phyloP scores from a whole-genome alignment of 345 rosid species.

The Dovyalis caffra region DNA sequence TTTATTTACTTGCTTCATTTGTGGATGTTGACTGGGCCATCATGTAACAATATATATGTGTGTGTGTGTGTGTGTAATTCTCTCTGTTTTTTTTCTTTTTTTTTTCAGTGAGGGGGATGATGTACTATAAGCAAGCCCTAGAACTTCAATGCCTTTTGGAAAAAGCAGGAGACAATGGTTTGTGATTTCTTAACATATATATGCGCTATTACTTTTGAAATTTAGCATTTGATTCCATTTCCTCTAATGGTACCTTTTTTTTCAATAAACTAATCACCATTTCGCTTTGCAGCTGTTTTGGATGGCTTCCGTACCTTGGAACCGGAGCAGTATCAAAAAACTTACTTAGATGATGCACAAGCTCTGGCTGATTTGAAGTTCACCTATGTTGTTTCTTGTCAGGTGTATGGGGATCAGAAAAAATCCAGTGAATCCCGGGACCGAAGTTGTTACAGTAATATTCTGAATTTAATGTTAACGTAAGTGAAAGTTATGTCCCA shows the following conservation, averaged over 20 bases:
- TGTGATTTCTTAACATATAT: slow-evolving; percentile 28
- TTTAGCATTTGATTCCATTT: slow-evolving; percentile 1
- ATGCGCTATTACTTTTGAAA: neutral
- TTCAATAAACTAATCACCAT: slow-evolving; percentile 7
- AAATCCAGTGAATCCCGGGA: slow-evolving; percentile 54
- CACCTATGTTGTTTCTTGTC: slow-evolving; percentile 98
- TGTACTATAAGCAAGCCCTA: slow-evolving; percentile 80
- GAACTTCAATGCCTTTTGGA: slow-evolving; percentile 82
- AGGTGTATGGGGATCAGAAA: slow-evolving; percentile 82
- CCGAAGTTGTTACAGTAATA: slow-evolving; percentile 66
- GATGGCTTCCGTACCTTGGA: slow-evolving; percentile 24
- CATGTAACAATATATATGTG: neutral
- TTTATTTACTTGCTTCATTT: slow-evolving; percentile 4
- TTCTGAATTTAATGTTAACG: slow-evolving; percentile 83
- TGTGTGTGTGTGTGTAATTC: too few relatives aligned
- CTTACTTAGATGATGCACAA: slow-evolving; percentile 35
- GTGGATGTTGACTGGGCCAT: slow-evolving; percentile 12
- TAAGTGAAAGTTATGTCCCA: slow-evolving; percentile 37
- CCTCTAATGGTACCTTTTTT: slow-evolving; percentile 3
- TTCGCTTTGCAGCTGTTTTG: slow-evolving; percentile 42
- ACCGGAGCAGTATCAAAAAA: slow-evolving; percentile 27
- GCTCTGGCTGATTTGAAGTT: slow-evolving; percentile 90
- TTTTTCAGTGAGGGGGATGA: slow-evolving; percentile 89
- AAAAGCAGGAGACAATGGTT: slow-evolving; percentile 56
- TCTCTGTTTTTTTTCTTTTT: neutral